Evolutionary conservation across 257 asterid genomes (phyloP), one percentile per base, ranked within the genome.

Genomic region (Lavandula angustifolia): DNA sequence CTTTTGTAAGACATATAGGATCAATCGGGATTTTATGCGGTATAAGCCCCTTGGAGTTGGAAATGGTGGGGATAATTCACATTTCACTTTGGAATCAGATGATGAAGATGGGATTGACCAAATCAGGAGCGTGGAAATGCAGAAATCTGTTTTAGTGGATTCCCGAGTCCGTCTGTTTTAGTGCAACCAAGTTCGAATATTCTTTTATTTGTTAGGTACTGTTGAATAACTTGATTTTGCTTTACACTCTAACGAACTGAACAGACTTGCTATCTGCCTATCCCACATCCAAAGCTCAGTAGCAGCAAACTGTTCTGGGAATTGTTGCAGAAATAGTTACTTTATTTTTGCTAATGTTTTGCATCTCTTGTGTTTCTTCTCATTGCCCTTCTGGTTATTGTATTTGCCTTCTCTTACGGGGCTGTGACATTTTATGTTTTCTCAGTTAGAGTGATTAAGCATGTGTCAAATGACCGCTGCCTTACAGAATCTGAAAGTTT

Each of bases 11-110:
- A 81, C 47, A 16, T 44, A 72, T 55, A 81, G 92, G 57, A 78
- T 79, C 54, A 64, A 67, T 13, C 76, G 68, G 51, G 96, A 82
- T 29, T 64, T 14, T 58, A 65, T 56, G 76, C 70, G 40, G 64
- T 92, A 89, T 63, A 87, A 81, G 79, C 96, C 97, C 10, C 80
- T 92, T 40, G 92, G 86, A 50, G 71, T 84, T 16, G 86, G 81
- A 44, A 70, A 70, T 10, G 82, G 76, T 27, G 37, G 87, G 66
- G 84, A 78, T 65, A 54, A 47, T 67, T 13, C 78, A 32, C 92
- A 71, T 66, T 92, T 92, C 76, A 85, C 92, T 35, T 83, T 92
- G 83, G 94, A 85, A 11, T 76, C 84, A 1, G 96, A 85, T 42
- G 96, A 87, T 7, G 96, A 84, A 9, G 89, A 76, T 69, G 83